Conservation (phyloP, 257 asterid genomes). For the Solanum chiquidenum region DNA sequence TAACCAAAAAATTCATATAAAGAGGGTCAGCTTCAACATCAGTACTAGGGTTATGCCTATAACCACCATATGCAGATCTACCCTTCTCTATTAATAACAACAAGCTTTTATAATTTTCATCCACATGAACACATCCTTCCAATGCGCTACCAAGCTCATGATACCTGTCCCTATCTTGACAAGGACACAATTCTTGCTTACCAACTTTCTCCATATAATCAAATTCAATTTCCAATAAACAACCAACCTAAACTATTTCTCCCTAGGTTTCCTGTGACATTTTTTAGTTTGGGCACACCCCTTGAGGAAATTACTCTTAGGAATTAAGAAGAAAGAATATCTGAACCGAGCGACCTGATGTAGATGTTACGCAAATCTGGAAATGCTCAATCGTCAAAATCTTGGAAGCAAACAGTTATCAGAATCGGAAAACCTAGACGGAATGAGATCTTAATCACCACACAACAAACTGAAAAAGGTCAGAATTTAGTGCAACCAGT, state of each 20-base stretch:
- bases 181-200: neutral
- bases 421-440: neutral
- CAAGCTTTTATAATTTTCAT: neutral
- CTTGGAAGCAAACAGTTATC: neutral
- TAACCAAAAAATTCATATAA: neutral
- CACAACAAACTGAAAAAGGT: neutral
- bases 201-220: too few species aligned
- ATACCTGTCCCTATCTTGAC: neutral
- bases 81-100: neutral
- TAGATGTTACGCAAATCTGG: neutral
- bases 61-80: neutral
- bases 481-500: neutral
- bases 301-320: neutral
- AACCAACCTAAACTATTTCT: neutral
- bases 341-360: neutral
- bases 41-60: neutral
- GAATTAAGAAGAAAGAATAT: neutral
- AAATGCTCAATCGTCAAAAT: neutral
- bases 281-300: neutral
- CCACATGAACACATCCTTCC: neutral
- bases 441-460: neutral
- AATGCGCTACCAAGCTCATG: neutral
- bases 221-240: neutral
- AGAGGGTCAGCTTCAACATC: constrained; percentile 4
- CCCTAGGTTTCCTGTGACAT: neutral